A percentile compares a stretch with the other conserved stretches of the same genome.
These are phyloP conservation scores for Sisymbrium altissimum DNA, from an alignment of 345 rosid genomes.

Conservation along the genomic window DNA sequence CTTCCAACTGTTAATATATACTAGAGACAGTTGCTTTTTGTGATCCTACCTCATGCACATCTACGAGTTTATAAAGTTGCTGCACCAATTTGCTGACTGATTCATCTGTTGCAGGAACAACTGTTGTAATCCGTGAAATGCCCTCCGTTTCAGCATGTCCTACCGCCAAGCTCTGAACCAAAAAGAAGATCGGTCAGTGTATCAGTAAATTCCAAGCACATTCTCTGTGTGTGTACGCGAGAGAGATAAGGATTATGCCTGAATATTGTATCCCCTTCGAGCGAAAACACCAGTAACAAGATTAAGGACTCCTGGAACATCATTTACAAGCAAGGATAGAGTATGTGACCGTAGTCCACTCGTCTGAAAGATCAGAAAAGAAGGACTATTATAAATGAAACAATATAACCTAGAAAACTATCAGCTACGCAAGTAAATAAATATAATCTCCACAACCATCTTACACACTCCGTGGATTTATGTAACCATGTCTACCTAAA, in stretches of 20 bases:
- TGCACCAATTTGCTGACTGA: conserved; percentile 41
- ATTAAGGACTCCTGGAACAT: conserved; percentile 87
- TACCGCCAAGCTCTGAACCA: conserved; percentile 38
- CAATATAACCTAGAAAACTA: not conserved
- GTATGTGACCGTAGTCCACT: conserved; percentile 84
- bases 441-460: not conserved
- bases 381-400: not conserved
- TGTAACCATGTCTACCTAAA: not conserved
- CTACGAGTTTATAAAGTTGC: conserved; percentile 40
- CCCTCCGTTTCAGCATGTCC: conserved; percentile 43
- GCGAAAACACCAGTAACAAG: conserved; percentile 75
- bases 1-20: not conserved
- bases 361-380: conserved; percentile 47
- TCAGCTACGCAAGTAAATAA: not conserved
- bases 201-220: not conserved
- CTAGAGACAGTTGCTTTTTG: not conserved
- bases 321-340: conserved; percentile 69
- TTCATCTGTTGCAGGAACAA: conserved; percentile 44
- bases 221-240: not conserved
- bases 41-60: conserved; percentile 37
- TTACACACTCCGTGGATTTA: not conserved
- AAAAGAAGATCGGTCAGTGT: not conserved
- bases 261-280: conserved; percentile 87
- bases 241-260: conserved; percentile 45
- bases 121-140: conserved; percentile 39